phyloP scores from a whole-genome alignment of 805 yeast species.

The Kodamaea nitidulidarum region DNA sequence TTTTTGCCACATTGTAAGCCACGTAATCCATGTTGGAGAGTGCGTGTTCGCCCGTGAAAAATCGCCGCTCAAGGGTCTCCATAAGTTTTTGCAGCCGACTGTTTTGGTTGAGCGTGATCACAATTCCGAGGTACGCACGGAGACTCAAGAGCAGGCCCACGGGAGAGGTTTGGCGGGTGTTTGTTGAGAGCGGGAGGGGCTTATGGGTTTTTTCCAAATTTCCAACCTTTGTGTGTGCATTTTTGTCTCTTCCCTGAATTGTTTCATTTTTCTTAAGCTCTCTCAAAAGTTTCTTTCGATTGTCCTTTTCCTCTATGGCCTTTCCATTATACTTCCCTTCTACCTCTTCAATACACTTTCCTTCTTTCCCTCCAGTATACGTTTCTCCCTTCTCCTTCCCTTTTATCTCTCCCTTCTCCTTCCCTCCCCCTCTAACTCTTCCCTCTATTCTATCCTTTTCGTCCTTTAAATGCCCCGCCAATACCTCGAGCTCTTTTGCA shows the following conservation, averaged over 20 bases:
- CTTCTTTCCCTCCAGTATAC: no score
- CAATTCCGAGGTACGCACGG: constrained; percentile 36
- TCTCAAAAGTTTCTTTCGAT: no score
- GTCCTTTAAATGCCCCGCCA: constrained; percentile 14
- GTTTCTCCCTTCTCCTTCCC: neutral
- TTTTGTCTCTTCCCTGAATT: neutral
- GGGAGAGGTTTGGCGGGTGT: neutral
- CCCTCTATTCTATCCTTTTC: neutral
- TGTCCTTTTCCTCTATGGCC: neutral
- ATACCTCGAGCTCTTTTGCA: constrained; percentile 26
- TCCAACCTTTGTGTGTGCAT: no score
- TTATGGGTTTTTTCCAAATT: neutral
- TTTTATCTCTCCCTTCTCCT: neutral
- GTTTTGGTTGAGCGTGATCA: constrained; percentile 22
- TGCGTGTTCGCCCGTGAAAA: constrained; percentile 10
- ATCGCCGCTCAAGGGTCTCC: constrained; percentile 23
- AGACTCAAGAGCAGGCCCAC: constrained; percentile 17
- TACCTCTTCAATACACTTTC: neutral
- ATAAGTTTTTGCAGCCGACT: constrained; percentile 26
- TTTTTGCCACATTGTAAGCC: constrained; percentile 21
- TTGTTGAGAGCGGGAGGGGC: no score
- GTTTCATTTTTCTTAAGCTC: no score
- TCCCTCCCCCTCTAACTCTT: neutral
- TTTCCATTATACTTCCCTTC: neutral
- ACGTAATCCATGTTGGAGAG: constrained; percentile 18